Evolutionary conservation across 2,329 filamentous ascomycete genomes (phyloP), one percentile per base, ranked within the genome.

Genomic region (Ophiostoma populinum): DNA sequence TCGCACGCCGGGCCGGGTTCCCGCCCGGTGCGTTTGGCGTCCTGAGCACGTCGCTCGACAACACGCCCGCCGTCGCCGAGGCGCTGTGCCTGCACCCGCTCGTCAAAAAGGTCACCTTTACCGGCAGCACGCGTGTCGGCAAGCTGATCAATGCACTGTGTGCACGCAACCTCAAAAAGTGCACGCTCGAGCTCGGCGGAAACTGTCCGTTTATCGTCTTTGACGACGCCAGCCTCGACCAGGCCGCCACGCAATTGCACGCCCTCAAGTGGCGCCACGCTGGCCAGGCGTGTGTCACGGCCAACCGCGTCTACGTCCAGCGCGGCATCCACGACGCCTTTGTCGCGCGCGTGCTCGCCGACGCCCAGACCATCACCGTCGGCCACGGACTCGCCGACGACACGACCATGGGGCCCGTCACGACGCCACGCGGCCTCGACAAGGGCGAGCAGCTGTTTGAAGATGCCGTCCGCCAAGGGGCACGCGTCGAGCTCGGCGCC

Each of bases 31-130:
- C 75, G 0, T 64, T 92, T 16, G 63, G 63, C 29, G 55, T 65
- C 2, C 30, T 65, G 32, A 59, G 59, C 0, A 63, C 62, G 0
- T 59, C 55, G 15, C 45, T 62, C 7, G 52, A 51, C 1, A 58
- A 60, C 32, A 65, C 62, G 0, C 61, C 62, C 0, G 36, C 46
- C 1, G 50, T 66, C 3, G 58, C 57, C 10, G 61, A 63, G 47
- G 55, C 56, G 1, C 54, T 67, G 1, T 65, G 61, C 42, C 53
- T 55, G 19, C 60, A 65, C 38, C 54, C 54, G 0, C 38, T 54
- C 1, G 55, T 65, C 0, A 59, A 58, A 34, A 85, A 85, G 51
- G 62, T 87, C 37, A 79, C 76, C 38, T 90, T 87, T 46, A 87
- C 80, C 0, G 81, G 81, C 13, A 74, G 70, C 46, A 81, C 80